Base-by-base conservation (phyloP, 2,329 filamentous ascomycete genomes). In the Paraconiothyrium sp. region DNA sequence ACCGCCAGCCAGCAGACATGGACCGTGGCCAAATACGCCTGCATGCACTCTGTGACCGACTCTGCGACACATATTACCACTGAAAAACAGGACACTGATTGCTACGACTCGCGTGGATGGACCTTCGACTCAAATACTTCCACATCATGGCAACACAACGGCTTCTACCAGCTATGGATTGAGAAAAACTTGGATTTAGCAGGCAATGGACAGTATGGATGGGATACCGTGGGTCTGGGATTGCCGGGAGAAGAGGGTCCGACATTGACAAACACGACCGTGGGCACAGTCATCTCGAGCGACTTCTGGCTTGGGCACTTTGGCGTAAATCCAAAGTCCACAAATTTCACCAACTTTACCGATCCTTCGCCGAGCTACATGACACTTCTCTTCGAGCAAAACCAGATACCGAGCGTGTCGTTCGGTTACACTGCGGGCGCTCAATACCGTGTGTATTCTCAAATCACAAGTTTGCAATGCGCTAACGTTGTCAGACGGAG, bases 401-500 rank as follows among this genome's bases (percentile, higher is more conserved):
- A 85, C 9, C 80, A 79, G 60, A 90, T 93, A 51, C 88, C 90
- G 1, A 92, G 90, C 73, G 83, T 92, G 64, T 91, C 89, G 46
- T 93, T 91, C 73, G 90, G 89, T 55, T 93, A 89, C 74, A 93
- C 91, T 3, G 90, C 90, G 44, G 91, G 91, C 16, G 90, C 90
- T n/a, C 85, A 85, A 63, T 93, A 93, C 71, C 84, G 89, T 89
- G 80, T 75, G 85, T 77, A 27, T 16, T n/a, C 32, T 14, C 39
- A 20, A 20, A 22, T 39, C 8, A 24, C 10, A 22, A 10, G 14
- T 34, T 5, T n/a, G 47, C 14, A 11, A 48, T 27, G 5, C 64
- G 66, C 57, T 64, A 55, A 61, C 56, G 39, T 34, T 6, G 22
- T 6, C 37, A 80, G 77, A 70, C 32, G 71, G 69, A 51, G 69